Percentiles rank a stretch among this genome's conserved stretches.
phyloP scores from a whole-genome alignment of 768 basidiomycete genomes.

The Boletus pseudo-olivaceus region DNA sequence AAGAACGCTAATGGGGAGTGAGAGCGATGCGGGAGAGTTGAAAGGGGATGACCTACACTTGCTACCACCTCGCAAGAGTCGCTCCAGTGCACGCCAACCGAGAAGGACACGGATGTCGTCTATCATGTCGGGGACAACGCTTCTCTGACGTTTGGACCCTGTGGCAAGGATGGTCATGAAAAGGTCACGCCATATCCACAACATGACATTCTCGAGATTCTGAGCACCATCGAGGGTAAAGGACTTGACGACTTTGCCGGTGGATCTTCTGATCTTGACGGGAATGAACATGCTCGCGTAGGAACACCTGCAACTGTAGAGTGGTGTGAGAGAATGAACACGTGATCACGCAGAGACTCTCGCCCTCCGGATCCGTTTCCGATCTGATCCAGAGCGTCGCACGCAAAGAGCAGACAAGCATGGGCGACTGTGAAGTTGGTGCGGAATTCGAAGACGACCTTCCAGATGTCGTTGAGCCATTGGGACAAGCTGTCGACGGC shows the following conservation, averaged over 20 bases:
- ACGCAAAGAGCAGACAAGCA: conserved; percentile 50
- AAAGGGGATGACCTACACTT: conserved; percentile 31
- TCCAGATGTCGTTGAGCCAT: conserved; percentile 70
- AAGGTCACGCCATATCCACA: conserved; percentile 72
- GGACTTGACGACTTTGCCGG: conserved; percentile 43
- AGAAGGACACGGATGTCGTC: conserved; percentile 52
- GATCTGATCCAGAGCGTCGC: conserved; percentile 45
- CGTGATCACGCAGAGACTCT: conserved; percentile 30
- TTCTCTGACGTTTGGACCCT: conserved; percentile 27
- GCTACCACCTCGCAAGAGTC: conserved; percentile 52
- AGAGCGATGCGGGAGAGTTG: not conserved
- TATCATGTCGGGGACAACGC: conserved; percentile 49
- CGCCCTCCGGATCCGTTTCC: conserved; percentile 36
- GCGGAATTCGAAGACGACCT: conserved; percentile 53
- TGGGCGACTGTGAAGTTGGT: conserved; percentile 52
- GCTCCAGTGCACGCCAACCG: conserved; percentile 51
- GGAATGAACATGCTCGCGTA: conserved; percentile 46
- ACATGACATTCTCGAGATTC: conserved; percentile 41
- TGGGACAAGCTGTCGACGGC: conserved; percentile 48
- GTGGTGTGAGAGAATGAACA: conserved; percentile 4
- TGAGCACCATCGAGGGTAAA: conserved; percentile 49
- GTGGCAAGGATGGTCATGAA: conserved; percentile 52
- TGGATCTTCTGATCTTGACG: conserved; percentile 41
- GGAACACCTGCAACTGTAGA: conserved; percentile 52
- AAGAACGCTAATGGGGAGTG: not conserved